A percentile compares a stretch with the other conserved stretches of the same genome.
Conservation (phyloP, 805 yeast species). For the Sungouiozyma intestinalis region DNA sequence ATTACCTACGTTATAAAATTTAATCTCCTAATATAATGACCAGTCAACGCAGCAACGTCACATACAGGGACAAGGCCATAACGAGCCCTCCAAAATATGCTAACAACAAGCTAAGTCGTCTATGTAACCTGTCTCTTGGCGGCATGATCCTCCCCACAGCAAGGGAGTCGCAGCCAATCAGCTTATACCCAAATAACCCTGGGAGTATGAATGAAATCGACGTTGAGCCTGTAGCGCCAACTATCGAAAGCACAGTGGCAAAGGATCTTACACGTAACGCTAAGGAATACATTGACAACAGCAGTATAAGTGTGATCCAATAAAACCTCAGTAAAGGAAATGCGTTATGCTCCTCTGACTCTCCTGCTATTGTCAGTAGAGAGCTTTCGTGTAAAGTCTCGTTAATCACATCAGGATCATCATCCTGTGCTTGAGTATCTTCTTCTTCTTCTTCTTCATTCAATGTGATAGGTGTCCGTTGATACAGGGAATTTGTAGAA, state of each 20-base stretch:
- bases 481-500: neutral
- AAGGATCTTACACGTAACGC: constrained; percentile 64
- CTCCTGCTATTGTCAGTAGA: constrained; percentile 2
- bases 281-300: constrained; percentile 46
- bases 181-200: constrained; percentile 71
- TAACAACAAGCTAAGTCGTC: constrained; percentile 43
- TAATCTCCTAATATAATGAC: neutral
- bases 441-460: neutral
- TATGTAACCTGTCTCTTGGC: constrained; percentile 21
- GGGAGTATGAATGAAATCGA: constrained; percentile 86
- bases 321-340: constrained; percentile 17
- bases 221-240: constrained; percentile 91
- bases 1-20: neutral
- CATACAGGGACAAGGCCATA: constrained; percentile 53
- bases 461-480: constrained; percentile 2
- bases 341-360: constrained; percentile 11
- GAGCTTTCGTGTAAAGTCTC: constrained; percentile 3
- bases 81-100: constrained; percentile 60
- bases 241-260: constrained; percentile 74
- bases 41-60: constrained; percentile 16
- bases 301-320: constrained; percentile 33
- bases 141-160: constrained; percentile 24
- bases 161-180: constrained; percentile 37
- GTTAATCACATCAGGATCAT: neutral
- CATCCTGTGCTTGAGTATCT: neutral